Base-by-base conservation (phyloP, 2,329 filamentous ascomycete species). In the Chrysosphaeria jannelii region DNA sequence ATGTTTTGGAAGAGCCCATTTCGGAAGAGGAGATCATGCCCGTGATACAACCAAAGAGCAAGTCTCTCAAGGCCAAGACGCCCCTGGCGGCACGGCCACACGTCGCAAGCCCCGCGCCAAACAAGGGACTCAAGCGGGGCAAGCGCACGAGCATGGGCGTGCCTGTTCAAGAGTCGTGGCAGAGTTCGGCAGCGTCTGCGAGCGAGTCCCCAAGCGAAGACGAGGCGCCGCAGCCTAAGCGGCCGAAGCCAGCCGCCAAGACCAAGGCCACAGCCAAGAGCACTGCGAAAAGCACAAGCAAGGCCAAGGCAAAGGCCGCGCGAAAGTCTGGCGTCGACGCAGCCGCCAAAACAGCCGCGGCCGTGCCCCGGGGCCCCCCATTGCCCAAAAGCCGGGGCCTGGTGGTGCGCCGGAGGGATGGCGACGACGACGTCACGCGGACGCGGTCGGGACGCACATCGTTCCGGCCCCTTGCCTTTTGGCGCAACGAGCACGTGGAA, bases 401-500 rank as follows among this genome's bases (percentile, higher is more conserved):
- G 8, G 48, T 60, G 13, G 57, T 56, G 23, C 39, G 51, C 24
- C 50, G 53, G 20, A 47, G 47, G 15, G 46, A 50, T 28, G 20
- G 31, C 4, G 35, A 33, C 2, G 38, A 34, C 17, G 48, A 48
- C 6, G 52, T 63, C 25, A 48, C 45, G 13, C 48, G 52, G 21
- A 72, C 67, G 23, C 65, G 76, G 25, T 81, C 69, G 8, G 79
- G 76, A 3, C 62, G 85, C 27, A 60, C 63, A 24, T 75, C 72
- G 7, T 66, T 75, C 30, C 61, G 62, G 29, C 85, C 79, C 1
- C 45, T 91, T 16, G 63, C 74, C 13, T 89, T 58, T 39, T 93
- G 81, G 81, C 65, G 65, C 35, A 78, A 78, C 32, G 81, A 93
- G 39, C 60, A 59, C 25, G 60, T 65, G 36, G 63, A 67, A 24